Percentiles rank a stretch among this genome's conserved stretches.
phyloP scores from a whole-genome alignment of 768 basidiomycete species.

The Trametes maxima region DNA sequence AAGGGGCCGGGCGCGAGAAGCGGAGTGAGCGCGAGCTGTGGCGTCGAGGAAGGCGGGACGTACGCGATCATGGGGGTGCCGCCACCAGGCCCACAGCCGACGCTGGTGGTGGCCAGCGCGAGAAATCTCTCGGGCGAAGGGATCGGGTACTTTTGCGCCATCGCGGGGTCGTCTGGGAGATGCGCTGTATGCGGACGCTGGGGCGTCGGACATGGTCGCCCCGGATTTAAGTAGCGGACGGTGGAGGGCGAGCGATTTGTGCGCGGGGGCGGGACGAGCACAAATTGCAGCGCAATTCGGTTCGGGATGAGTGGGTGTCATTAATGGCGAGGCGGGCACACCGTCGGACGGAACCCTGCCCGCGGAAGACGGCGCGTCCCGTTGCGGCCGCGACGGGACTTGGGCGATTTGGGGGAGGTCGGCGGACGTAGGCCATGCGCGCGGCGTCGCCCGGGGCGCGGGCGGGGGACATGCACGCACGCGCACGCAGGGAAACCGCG shows the following conservation, averaged over 20 bases:
- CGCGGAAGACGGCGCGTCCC: too few species aligned
- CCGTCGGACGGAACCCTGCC: too few species aligned
- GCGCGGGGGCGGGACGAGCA: background rate
- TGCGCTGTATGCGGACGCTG: constrained; percentile 10
- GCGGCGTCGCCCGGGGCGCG: background rate
- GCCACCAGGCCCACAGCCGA: constrained; percentile 82
- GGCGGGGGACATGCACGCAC: background rate
- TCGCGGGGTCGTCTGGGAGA: constrained; percentile 14
- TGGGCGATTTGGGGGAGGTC: background rate
- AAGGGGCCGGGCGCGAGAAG: constrained; percentile 14
- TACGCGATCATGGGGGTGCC: constrained; percentile 84
- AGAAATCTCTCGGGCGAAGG: constrained; percentile 49
- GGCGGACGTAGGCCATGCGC: constrained; percentile 3
- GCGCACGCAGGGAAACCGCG: background rate
- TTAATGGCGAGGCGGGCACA: constrained; percentile 9
- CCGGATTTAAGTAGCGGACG: constrained; percentile 9
- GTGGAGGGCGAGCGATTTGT: background rate
- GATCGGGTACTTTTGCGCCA: constrained; percentile 30
- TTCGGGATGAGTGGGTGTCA: constrained; percentile 2
- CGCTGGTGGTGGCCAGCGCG: constrained; percentile 55
- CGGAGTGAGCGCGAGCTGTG: constrained; percentile 16
- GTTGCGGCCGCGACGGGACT: background rate
- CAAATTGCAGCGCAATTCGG: background rate
- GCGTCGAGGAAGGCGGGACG: constrained; percentile 32
- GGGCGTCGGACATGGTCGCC: background rate